Base-by-base conservation (phyloP, 2,329 filamentous ascomycete genomes). In the Monosporascus sp. region DNA sequence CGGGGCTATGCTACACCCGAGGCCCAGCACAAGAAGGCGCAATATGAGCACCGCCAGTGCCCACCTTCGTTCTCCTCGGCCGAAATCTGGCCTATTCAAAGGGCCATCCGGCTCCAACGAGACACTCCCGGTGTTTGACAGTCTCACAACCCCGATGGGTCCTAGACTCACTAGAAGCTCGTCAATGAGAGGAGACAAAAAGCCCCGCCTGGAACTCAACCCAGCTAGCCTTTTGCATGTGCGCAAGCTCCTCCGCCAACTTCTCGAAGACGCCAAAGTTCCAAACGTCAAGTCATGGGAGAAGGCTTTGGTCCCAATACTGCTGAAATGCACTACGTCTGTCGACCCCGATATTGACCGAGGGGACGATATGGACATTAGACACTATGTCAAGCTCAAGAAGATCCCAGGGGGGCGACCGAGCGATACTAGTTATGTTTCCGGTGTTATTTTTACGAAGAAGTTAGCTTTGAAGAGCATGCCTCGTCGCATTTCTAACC, bases 391-490 rank as follows among this genome's bases (percentile, higher is more conserved):
- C 57, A 99, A 99, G 68, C 74, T 99, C 31, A 99, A 99, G 68
- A 96, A 95, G 67, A 94, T 99, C 14, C 89, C 92, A 0, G 93
- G 94, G 17, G 93, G 92, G 17, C 87, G 82, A 58, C 92, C 93
- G 18, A 85, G 89, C 24, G 93, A 99, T 70, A 97, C 93, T 6
- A 86, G 87, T n/a, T 99, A 99, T 68, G 88, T 97, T 17, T 96
- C 94, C 9, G 95, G 94, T 0, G 86, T 99, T 8, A 92, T 99
- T 1, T 99, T 99, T 68, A 94, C 91, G 14, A 99, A 99, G 68
- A 99, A 99, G 58, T 75, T 99, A 49, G 94, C 95, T 0, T 74
- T 97, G 50, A 99, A 99, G 68, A 96, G 88, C 70, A 99, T 99
- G 94, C 86, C 89, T 18, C 83, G 94, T 53, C 89, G 84, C 57